Conservation (phyloP, 345 rosid genomes). For the Pistacia atlantica region DNA sequence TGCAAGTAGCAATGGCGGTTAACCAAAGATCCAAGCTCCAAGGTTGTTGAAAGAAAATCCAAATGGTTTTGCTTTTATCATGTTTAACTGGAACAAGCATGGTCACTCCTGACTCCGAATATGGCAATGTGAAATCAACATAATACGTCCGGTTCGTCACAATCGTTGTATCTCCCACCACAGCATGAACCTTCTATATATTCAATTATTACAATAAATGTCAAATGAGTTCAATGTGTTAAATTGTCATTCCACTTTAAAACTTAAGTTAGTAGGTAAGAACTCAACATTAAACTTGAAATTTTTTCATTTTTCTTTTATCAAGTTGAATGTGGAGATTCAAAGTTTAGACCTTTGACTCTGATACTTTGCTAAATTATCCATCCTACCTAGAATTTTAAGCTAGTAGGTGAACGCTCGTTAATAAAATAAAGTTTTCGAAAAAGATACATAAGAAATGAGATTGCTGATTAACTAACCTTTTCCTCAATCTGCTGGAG, state of each 20-base stretch:
- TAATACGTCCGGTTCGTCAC: constrained; percentile 16
- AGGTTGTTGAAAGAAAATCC: constrained; percentile 32
- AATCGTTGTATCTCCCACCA: constrained; percentile 31
- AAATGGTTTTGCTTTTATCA: neutral
- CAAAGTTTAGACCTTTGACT: too few species aligned
- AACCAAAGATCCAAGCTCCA: constrained; percentile 28
- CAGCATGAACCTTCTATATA: constrained; percentile 23
- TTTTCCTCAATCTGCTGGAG: constrained; percentile 8
- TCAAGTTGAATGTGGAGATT: too few species aligned
- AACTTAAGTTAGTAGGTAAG: too few species aligned
- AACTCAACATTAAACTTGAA: too few species aligned
- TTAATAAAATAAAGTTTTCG: too few species aligned
- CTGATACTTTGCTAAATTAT: too few species aligned
- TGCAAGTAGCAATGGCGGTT: constrained; percentile 1
- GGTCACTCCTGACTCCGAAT: constrained; percentile 25
- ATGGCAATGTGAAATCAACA: constrained; percentile 32
- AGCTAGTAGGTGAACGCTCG: too few species aligned
- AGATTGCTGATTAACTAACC: constrained; percentile 14
- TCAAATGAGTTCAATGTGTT: too few species aligned
- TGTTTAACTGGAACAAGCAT: constrained; percentile 21
- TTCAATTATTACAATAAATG: too few species aligned
- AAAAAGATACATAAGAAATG: neutral
- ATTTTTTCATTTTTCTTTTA: too few species aligned
- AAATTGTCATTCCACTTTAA: too few species aligned
- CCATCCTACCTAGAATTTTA: too few species aligned